Conservation (phyloP, 805 yeast genomes). For the Kodamaea kaohsiungensis region DNA sequence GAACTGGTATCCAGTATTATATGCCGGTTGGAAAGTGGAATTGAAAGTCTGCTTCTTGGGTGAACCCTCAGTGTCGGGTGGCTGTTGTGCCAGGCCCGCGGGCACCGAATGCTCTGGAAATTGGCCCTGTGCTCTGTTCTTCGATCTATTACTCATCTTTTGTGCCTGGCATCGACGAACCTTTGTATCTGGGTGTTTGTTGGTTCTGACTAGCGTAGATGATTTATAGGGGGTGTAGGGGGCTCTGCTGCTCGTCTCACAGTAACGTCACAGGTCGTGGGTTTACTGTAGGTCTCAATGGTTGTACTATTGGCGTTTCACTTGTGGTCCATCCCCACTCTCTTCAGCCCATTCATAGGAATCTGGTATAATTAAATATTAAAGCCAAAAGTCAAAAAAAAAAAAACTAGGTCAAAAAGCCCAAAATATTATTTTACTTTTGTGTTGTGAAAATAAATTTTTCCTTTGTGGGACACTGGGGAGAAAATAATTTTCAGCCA, state of each 20-base stretch:
- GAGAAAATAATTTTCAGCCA: background rate
- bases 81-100: background rate
- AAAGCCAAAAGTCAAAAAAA: background rate
- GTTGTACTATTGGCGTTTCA: background rate
- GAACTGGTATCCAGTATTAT: background rate
- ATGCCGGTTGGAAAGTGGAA: background rate
- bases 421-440: background rate
- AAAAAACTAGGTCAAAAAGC: background rate
- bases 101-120: background rate
- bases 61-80: background rate
- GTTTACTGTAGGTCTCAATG: background rate
- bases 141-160: conserved; percentile 1
- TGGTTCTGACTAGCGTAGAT: background rate
- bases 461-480: background rate
- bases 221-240: background rate
- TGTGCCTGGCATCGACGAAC: background rate
- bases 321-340: conserved; percentile 1
- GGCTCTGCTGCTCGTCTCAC: background rate
- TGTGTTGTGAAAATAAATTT: background rate
- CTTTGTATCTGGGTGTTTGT: background rate
- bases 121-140: conserved; percentile 1
- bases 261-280: background rate
- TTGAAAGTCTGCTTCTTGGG: background rate
- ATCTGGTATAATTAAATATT: conserved; percentile 9
- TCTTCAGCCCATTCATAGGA: conserved; percentile 3